Evolutionary conservation across 345 rosid species (phyloP), one percentile per base, ranked within the genome.

Genomic region (Camelina neglecta): DNA sequence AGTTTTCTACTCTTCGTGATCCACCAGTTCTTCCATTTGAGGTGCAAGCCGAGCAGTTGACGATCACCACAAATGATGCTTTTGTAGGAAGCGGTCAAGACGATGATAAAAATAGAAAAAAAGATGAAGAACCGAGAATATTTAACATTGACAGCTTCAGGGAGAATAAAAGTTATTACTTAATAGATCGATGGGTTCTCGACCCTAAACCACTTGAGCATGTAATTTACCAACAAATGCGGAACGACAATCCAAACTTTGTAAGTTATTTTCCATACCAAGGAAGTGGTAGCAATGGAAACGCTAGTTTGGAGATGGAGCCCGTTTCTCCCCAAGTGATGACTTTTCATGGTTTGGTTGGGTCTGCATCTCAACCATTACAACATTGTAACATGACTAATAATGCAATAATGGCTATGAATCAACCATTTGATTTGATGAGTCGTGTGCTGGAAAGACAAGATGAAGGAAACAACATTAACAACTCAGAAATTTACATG

Each of bases 101-200:
- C 2, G 13, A 20, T 10, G 41, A 55, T 13, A 56, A 39, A 33
- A 13, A 13, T 11, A 6, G 47, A 2, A 42, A 12, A 5, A 42
- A n/a, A 42, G 3, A 4, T 60, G 79, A 29, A 60, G 49, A 16
- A 20, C 7, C 7, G 7, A n/a, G 2, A 44, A 31, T 16, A 24
- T 8, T n/a, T 5, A 33, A 5, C 33, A 23, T n/a, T n/a, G 38
- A 21, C 49, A 12, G 6, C 11, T 2, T 21, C 11, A 39, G 4
- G 16, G 33, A 16, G 6, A 39, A 21, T 44, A 72, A 49, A 71
- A 59, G 1, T 21, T 29, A 45, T 1, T 72, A 72, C 56, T 59
- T 77, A 35, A 8, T 77, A 20, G 81, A 72, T 59, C 16, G 41
- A 60, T 77, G 81, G 68, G 1, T 50, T 35, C 47, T 55, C 0